Conservation (phyloP, 768 basidiomycete species). For the Paxillus ammoniavirescens region DNA sequence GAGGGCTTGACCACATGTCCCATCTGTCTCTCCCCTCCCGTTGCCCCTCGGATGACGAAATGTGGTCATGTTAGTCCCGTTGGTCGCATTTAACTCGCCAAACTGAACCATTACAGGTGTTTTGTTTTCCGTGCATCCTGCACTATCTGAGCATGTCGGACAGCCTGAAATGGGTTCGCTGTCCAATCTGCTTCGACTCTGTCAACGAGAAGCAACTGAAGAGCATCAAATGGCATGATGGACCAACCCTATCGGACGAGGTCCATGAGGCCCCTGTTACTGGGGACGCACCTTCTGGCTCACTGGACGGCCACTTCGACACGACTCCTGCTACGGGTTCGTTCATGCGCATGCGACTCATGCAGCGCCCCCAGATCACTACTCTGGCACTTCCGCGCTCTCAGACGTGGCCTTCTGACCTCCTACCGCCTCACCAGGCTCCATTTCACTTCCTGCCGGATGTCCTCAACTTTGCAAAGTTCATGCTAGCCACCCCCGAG, state of each 20-base stretch:
- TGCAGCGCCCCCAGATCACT: slow-evolving; percentile 92
- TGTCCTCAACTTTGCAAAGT: slow-evolving; percentile 82
- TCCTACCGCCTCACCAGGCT: slow-evolving; percentile 86
- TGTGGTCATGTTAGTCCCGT: slow-evolving; percentile 86
- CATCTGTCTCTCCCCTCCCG: slow-evolving; percentile 90
- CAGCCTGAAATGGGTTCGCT: slow-evolving; percentile 82
- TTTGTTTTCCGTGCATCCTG: slow-evolving; percentile 91
- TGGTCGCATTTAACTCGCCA: neutral
- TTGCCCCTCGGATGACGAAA: slow-evolving; percentile 91
- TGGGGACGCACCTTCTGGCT: slow-evolving; percentile 47
- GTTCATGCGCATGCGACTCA: slow-evolving; percentile 77
- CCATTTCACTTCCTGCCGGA: slow-evolving; percentile 97
- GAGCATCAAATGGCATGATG: slow-evolving; percentile 87
- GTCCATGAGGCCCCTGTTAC: slow-evolving; percentile 20
- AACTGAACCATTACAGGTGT: slow-evolving; percentile 57
- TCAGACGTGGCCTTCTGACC: slow-evolving; percentile 89
- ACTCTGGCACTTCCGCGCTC: slow-evolving; percentile 94
- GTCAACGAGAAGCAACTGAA: slow-evolving; percentile 89
- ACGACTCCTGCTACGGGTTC: slow-evolving; percentile 52
- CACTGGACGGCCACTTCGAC: slow-evolving; percentile 34
- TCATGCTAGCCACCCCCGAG: slow-evolving; percentile 93
- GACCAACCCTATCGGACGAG: slow-evolving; percentile 35
- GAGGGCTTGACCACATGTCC: slow-evolving; percentile 81
- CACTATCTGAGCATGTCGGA: slow-evolving; percentile 86
- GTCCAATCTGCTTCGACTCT: slow-evolving; percentile 96